phyloP scores from a whole-genome alignment of 768 basidiomycete species.

The Termitomyces sp. region DNA sequence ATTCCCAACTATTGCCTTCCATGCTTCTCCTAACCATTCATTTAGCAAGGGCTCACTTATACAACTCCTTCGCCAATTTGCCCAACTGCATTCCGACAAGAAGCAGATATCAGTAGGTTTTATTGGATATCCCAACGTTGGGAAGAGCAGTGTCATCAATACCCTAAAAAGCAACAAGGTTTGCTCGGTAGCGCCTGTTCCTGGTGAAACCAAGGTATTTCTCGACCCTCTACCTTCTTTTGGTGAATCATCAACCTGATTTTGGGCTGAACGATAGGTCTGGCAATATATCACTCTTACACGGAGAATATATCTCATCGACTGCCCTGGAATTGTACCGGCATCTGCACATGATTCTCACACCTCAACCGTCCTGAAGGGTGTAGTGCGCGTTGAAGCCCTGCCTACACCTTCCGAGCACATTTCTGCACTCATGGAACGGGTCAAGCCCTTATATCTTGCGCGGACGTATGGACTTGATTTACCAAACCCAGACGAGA shows the following conservation, averaged over 20 bases:
- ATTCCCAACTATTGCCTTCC: constrained; percentile 96
- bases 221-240: neutral
- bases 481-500: constrained; percentile 53
- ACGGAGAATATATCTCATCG: constrained; percentile 95
- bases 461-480: constrained; percentile 77
- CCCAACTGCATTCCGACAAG: constrained; percentile 95
- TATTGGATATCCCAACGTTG: constrained; percentile 97
- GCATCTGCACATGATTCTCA: constrained; percentile 88
- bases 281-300: constrained; percentile 99
- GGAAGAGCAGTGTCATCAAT: constrained; percentile 97
- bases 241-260: constrained; percentile 11
- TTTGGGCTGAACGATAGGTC: constrained; percentile 38
- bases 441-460: constrained; percentile 92
- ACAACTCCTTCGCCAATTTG: constrained; percentile 93
- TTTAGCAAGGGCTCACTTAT: constrained; percentile 99
- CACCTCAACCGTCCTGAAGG: constrained; percentile 91
- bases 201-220: constrained; percentile 90
- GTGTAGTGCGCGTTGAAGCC: constrained; percentile 94
- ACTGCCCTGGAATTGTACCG: constrained; percentile 97
- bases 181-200: constrained; percentile 93
- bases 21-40: constrained; percentile 97
- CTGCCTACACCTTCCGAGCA: constrained; percentile 90
- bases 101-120: constrained; percentile 99
- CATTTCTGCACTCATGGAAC: constrained; percentile 79
- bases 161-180: constrained; percentile 98